Evolutionary conservation across 371 early-diverging fungal genomes (phyloP).

Genomic region (Basidiobolus meristosporus): DNA sequence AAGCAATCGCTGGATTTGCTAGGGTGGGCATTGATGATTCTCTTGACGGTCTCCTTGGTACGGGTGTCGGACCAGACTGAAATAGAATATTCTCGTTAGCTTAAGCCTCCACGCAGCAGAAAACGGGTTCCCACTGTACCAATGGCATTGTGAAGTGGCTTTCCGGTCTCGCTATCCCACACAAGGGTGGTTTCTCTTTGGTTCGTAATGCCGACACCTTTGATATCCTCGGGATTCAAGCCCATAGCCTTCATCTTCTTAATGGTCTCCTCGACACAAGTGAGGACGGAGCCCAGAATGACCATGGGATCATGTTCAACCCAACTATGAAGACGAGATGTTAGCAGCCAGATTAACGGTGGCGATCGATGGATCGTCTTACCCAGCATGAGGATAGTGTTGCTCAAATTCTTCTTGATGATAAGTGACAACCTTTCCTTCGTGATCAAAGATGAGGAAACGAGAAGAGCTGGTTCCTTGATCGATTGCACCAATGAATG

Average conservation of each 20-base stretch:
- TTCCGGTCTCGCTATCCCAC: constrained; percentile 72
- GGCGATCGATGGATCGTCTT: constrained; percentile 4
- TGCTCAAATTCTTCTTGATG: constrained; percentile 78
- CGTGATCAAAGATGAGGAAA: constrained; percentile 78
- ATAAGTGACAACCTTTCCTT: constrained; percentile 47
- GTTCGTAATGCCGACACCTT: constrained; percentile 83
- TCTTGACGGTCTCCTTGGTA: constrained; percentile 51
- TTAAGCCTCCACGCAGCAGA: too few relatives aligned
- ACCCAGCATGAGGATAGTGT: constrained; percentile 63
- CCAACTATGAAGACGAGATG: too few relatives aligned
- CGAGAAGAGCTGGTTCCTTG: constrained; percentile 90
- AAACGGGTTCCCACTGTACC: too few relatives aligned
- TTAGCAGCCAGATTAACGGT: too few relatives aligned
- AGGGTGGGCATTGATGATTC: constrained; percentile 23
- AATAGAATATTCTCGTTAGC: too few relatives aligned
- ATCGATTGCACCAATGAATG: constrained; percentile 89
- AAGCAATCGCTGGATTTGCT: not conserved
- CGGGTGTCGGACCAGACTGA: constrained; percentile 89
- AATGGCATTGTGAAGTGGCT: constrained; percentile 73
- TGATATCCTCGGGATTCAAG: constrained; percentile 31
- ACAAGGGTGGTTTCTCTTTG: constrained; percentile 86
- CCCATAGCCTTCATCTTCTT: constrained; percentile 43
- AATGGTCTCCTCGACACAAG: constrained; percentile 47
- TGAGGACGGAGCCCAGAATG: constrained; percentile 44
- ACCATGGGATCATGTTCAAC: constrained; percentile 76